A percentile compares a stretch with the other conserved stretches of the same genome.
These are phyloP conservation scores for Gardenia jasminoides DNA, from an alignment of 257 asterid genomes.

Conservation along the genomic window DNA sequence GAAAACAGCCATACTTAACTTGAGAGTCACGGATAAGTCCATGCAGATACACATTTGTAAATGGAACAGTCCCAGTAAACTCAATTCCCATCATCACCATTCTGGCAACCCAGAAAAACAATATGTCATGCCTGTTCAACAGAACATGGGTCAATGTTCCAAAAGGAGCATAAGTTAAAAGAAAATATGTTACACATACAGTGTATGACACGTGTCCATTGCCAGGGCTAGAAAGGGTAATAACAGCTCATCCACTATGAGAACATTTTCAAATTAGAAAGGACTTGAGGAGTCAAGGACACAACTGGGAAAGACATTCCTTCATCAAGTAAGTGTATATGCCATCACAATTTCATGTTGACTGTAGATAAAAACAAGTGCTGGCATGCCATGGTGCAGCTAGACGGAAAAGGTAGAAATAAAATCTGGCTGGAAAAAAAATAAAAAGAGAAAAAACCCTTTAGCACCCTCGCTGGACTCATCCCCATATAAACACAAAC, in stretches of 20 bases:
- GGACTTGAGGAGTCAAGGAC: not conserved
- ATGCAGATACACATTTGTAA: conserved; percentile 80
- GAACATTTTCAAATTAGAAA: not conserved
- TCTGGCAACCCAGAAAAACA: conserved; percentile 99
- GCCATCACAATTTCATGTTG: not conserved
- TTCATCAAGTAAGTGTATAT: not conserved
- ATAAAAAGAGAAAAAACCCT: not conserved
- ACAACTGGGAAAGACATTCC: not conserved
- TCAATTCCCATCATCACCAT: conserved; percentile 99
- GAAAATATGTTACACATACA: not conserved
- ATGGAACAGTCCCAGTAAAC: conserved; percentile 88
- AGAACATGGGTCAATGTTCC: conserved; percentile 24
- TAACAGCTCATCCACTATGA: not conserved
- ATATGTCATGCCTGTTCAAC: conserved; percentile 88
- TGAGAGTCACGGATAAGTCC: conserved; percentile 98
- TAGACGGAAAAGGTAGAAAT: not conserved
- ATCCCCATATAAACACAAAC: not conserved
- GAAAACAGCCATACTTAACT: conserved; percentile 33
- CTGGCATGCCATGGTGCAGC: not conserved
- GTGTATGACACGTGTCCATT: not conserved
- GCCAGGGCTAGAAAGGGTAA: not conserved
- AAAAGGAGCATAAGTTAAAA: not conserved
- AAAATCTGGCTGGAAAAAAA: not conserved
- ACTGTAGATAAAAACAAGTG: not conserved
- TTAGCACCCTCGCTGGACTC: not conserved